Evolutionary conservation across 2,329 filamentous ascomycete genomes (phyloP).

Genomic region (Alternaria solani): DNA sequence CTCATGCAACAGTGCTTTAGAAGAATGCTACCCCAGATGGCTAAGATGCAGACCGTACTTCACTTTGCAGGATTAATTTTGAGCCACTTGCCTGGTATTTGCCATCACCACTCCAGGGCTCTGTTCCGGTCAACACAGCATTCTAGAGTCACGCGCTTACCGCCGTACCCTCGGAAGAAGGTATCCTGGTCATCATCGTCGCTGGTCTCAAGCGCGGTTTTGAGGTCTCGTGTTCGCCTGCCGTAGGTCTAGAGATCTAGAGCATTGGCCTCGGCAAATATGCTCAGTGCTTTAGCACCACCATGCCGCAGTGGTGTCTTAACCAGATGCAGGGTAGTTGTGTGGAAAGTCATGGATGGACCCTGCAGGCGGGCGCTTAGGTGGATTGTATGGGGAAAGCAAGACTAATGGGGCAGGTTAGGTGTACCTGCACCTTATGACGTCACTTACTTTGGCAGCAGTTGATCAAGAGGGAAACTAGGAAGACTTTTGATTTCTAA

Average conservation of each 20-base stretch:
- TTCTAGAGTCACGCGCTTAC: not conserved
- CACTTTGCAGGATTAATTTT: not conserved
- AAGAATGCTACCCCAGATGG: not conserved
- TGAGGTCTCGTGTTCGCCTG: conserved; percentile 2
- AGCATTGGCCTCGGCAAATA: conserved; percentile 1
- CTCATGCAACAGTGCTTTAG: not conserved
- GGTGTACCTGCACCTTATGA: not conserved
- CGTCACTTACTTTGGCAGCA: not conserved
- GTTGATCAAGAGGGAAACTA: not conserved
- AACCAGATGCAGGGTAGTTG: conserved; percentile 1
- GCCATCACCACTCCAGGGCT: not conserved
- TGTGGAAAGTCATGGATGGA: not conserved
- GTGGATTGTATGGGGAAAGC: not conserved
- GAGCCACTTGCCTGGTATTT: not conserved
- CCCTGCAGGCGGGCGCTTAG: conserved; percentile 1
- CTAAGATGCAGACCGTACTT: not conserved
- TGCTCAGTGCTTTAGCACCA: not conserved
- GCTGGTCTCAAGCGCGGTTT: not conserved
- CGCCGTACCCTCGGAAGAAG: not conserved
- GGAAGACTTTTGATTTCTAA: not conserved
- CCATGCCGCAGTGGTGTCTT: not conserved
- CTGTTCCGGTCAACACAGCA: not conserved
- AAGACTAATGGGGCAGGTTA: not conserved
- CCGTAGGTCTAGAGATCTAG: not conserved
- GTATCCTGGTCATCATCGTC: not conserved